Evolutionary conservation across 208 protist genomes (phyloP).

Genomic region (Crithidia acanthocephali): DNA sequence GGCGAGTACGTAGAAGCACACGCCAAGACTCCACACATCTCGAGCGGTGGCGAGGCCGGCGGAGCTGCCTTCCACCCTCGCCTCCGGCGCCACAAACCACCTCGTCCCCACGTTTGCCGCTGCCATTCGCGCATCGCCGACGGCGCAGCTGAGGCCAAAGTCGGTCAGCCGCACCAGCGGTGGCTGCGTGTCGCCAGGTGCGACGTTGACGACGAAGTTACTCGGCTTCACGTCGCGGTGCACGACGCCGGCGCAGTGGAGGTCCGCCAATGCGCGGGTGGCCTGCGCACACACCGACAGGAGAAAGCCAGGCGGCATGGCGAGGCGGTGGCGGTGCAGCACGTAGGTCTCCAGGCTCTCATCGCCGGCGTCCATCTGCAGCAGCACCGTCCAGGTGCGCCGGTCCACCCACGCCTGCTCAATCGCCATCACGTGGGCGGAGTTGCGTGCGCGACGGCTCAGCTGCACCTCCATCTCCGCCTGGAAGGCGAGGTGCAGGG

Average conservation of each 20-base stretch:
- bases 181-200: conserved; percentile 35
- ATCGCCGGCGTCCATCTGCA: conserved; percentile 25
- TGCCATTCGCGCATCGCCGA: conserved; percentile 2
- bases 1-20: conserved; percentile 14
- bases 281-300: conserved; percentile 22
- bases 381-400: not conserved
- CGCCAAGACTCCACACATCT: conserved; percentile 32
- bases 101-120: conserved; percentile 9
- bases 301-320: conserved; percentile 12
- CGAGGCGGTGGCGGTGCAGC: not conserved
- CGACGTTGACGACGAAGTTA: conserved; percentile 98
- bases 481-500: not conserved
- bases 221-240: conserved; percentile 98
- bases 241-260: conserved; percentile 96
- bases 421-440: conserved; percentile 12
- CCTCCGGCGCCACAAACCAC: conserved; percentile 21
- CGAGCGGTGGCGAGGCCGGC: conserved; percentile 3
- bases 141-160: conserved; percentile 21
- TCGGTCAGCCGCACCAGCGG: conserved; percentile 19
- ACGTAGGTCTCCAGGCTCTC: conserved; percentile 14
- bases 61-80: not conserved
- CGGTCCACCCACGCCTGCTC: conserved; percentile 15
- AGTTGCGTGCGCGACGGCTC: not conserved
- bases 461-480: conserved; percentile 11
- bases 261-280: conserved; percentile 80